These are phyloP conservation scores for Pseudopithomyces chartarum DNA, from an alignment of 2,329 filamentous ascomycete species.

Conservation along the genomic window DNA sequence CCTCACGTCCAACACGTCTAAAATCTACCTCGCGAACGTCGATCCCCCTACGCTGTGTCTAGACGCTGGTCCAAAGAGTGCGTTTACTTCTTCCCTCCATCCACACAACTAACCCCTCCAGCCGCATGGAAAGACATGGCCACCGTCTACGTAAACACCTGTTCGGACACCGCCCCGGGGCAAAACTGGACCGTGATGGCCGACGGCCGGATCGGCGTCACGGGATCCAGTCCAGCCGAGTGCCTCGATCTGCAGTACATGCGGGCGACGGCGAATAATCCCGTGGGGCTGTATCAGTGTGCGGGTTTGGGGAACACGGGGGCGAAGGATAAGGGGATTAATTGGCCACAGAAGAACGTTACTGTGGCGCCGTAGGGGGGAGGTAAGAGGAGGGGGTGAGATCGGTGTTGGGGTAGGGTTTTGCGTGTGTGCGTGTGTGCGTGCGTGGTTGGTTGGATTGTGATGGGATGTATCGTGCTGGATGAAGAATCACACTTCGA, in stretches of 20 bases:
- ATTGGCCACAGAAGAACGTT: conserved; percentile 37
- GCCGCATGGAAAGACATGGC: conserved; percentile 41
- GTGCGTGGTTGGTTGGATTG: no score
- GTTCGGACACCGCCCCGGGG: conserved; percentile 23
- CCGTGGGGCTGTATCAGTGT: conserved; percentile 39
- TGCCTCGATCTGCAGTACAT: conserved; percentile 41
- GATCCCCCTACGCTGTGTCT: conserved; percentile 28
- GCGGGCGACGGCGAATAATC: conserved; percentile 34
- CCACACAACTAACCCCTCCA: neutral
- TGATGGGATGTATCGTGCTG: no score
- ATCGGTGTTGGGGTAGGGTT: no score
- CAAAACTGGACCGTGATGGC: conserved; percentile 35
- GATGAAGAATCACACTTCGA: no score
- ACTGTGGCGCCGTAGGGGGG: neutral
- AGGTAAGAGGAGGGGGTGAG: no score
- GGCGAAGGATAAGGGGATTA: conserved; percentile 40
- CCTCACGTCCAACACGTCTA: conserved; percentile 27
- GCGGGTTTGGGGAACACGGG: conserved; percentile 36
- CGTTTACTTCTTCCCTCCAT: neutral
- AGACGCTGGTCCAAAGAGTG: conserved; percentile 34
- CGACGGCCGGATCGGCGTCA: conserved; percentile 35
- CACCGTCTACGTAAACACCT: conserved; percentile 30
- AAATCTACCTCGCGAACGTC: conserved; percentile 33
- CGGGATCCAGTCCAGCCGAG: conserved; percentile 16
- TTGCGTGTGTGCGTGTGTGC: no score